Base-by-base conservation (phyloP, 2,329 filamentous ascomycete species). In the Verticillium dahliae region DNA sequence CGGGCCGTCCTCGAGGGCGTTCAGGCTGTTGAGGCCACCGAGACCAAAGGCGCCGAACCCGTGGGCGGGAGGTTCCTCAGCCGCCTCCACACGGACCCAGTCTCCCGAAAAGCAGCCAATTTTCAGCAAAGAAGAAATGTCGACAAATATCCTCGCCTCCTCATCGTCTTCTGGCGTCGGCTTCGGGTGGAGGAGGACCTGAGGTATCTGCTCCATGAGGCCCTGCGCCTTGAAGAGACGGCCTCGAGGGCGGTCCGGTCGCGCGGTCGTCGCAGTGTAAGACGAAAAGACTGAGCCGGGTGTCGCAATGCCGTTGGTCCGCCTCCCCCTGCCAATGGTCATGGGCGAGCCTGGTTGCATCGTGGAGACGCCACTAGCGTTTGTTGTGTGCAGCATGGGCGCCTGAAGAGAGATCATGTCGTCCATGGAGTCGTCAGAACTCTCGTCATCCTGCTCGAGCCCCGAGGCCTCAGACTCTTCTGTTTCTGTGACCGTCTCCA, bases 21-120 rank as follows among this genome's bases (percentile, higher is more conserved):
- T 50, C 45, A 50, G 4, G n/a, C 84, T 80, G 6, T 83, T 84
- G 13, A 41, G 38, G 22, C 52, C 52, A 4, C 39, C 63, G 58
- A 57, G 74, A 64, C 85, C 87, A 77, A 88, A 90, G 0, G 83
- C 78, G 58, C 84, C 90, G 66, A 85, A 85, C 18, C 81, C 90
- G 72, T 86, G 89, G 15, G 80, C 77, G 27, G 84, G 89, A 62
- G 91, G 90, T 70, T 92, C 91, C 66, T 90, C 84, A 0, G 90
- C 84, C 6, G 86, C 82, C 75, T 97, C 92, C 11, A 97, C 81
- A 27, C 90, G 88, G 11, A 97, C 92, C 95, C 95, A 99, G 71
- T 99, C 95, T 35, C 95, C 95, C 0, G 94, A 98, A 72, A 99
- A 99, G 74, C 94, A 98, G 15, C 94, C 93, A 60, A 99, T 89